Evolutionary conservation across 1,139 yeast genomes (phyloP), one percentile per base, ranked within the genome.

Genomic region (Nakaseomyces delphensis): DNA sequence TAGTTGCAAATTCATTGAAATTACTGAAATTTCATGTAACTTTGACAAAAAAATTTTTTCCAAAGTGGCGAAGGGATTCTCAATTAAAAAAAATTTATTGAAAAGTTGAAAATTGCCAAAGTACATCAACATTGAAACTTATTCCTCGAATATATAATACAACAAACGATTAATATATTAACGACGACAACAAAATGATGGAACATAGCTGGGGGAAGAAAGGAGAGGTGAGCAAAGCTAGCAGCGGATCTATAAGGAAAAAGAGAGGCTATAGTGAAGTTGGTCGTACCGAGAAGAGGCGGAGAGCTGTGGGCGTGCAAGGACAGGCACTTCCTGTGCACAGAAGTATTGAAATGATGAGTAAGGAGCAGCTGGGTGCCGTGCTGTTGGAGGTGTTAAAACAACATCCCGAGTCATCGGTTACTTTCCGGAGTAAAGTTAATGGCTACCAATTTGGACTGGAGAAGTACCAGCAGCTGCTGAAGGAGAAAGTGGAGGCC

Each of bases 321-420:
- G 61, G 64, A 4, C 64, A 59, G 42, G 48, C 57, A 1, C 43
- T 60, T 36, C 64, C 64, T 3, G 39, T 59, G 15, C 46, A 52
- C 13, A 47, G 64, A 32, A 55, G 59, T 23, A 38, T 60, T 20
- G 63, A 60, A 44, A 43, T 59, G 36, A 50, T 60, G 60, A 53
- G 51, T 38, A 54, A 54, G 33, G 52, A 52, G 13, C 56, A 54
- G 45, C 35, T 60, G 40, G 54, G 52, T 24, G 40, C 48, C 18
- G 44, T 59, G 14, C 41, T 60, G 25, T 28, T 56, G 41, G 55
- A 53, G 28, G 42, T 59, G 25, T 43, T 57, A 39, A 48, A 52
- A 28, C 41, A 45, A 23, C 52, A 59, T 40, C 64, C 64, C 14
- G 53, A 52, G 39, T 43, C 55, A 9, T 53, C 53, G 30, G 49